Base-by-base conservation (phyloP, 306 rosid species). In the Castanea crenata region DNA sequence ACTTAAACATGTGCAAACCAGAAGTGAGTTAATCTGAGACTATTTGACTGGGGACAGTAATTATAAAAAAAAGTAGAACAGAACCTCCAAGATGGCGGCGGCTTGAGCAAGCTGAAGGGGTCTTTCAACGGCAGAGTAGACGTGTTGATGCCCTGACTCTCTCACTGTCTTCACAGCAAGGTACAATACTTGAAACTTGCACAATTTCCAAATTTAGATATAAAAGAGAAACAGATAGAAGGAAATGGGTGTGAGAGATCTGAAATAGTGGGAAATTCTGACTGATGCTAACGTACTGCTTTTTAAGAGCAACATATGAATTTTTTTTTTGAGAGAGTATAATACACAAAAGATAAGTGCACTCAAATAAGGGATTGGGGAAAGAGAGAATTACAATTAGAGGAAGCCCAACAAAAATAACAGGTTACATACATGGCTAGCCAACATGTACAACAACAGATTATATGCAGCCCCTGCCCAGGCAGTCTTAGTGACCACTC, bases 391-490 rank as follows among this genome's bases (percentile, higher is more conserved):
- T 16, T 5, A 25, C 11, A 59, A 79, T 44, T 4, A 41, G 54
- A 8, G 44, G 29, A 25, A 72, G 44, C 31, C 49, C 19, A 51
- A 46, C 23, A 83, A 71, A 58, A 76, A 69, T 12, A 25, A 3
- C 80, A 86, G 72, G 72, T 52, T 78, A 80, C 94, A 78, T 82
- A 95, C 99, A 83, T 95, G 99, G 88, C 99, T 95, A 84, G 99
- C 99, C 91, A 95, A 75, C 98, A 95, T 95, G 81, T 89, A 95
- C 57, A 95, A 81, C 75, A 95, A 84, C 69, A 95, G 91, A 87
- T 95, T 95, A 84, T 95, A 95, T 18, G 99, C 99, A 73, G 99
- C 99, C 55, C 99, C 99, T 35, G 98, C 99, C 97, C 98, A 95
- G 58, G 99, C 99, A 78, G 98, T 95, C 85, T 93, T 95, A n/a